Evolutionary conservation across 2,329 filamentous ascomycete species (phyloP).

Genomic region (Hypomyces rosellus): DNA sequence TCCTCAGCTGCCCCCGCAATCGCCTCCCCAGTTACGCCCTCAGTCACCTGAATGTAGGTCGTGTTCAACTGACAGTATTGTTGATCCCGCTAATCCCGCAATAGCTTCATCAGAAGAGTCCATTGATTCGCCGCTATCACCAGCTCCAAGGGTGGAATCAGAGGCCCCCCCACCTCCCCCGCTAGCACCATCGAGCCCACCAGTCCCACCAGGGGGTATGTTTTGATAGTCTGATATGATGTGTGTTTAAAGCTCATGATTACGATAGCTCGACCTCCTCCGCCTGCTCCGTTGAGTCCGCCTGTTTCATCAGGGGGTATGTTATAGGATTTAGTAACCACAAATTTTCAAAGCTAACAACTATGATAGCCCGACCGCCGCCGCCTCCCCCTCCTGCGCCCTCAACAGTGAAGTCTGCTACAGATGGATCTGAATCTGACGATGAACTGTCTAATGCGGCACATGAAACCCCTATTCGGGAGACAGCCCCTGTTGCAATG

Average conservation of each 20-base stretch:
- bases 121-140: constrained; percentile 26
- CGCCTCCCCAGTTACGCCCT: neutral
- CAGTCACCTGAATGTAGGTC: constrained; percentile 15
- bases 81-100: constrained; percentile 20
- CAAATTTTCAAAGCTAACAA: constrained; percentile 18
- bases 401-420: constrained; percentile 55
- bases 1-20: neutral
- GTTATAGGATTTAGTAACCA: neutral
- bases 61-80: neutral
- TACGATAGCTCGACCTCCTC: constrained; percentile 7
- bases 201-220: constrained; percentile 57
- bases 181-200: constrained; percentile 37
- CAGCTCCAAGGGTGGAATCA: constrained; percentile 45
- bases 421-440: constrained; percentile 77
- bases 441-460: constrained; percentile 67
- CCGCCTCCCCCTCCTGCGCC: constrained; percentile 48
- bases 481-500: constrained; percentile 21
- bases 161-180: constrained; percentile 51
- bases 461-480: constrained; percentile 28
- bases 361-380: constrained; percentile 53
- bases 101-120: constrained; percentile 27
- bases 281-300: constrained; percentile 10
- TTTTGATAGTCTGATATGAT: constrained; percentile 15
- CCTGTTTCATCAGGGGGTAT: constrained; percentile 8
- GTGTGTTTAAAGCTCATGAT: neutral